Evolutionary conservation across 306 rosid species (phyloP).

Genomic region (Lathyrus oleraceus): DNA sequence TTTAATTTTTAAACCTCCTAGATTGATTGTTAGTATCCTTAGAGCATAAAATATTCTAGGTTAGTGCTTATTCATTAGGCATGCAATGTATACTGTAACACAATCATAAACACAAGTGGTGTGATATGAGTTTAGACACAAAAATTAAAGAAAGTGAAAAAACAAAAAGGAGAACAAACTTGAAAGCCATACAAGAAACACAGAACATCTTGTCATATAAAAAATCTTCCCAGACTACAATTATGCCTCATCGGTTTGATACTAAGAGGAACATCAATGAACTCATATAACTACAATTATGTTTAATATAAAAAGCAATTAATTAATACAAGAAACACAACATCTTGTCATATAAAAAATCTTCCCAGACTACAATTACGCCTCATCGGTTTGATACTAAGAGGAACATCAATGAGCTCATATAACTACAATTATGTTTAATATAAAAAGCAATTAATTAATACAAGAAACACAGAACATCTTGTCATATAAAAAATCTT

Average conservation of each 20-base stretch:
- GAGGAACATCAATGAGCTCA: background rate
- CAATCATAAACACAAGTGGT: too few relatives aligned
- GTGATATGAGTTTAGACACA: too few relatives aligned
- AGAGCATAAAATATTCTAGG: too few relatives aligned
- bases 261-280: background rate
- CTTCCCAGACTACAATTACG: background rate
- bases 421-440: background rate
- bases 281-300: background rate
- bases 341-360: background rate
- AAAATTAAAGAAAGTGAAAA: too few relatives aligned
- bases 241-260: background rate
- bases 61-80: too few relatives aligned
- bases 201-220: background rate
- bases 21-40: too few relatives aligned
- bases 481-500: background rate
- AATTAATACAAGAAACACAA: background rate
- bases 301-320: background rate
- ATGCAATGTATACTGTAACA: too few relatives aligned
- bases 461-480: background rate
- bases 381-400: background rate
- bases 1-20: too few relatives aligned
- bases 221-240: background rate
- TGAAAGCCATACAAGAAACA: background rate
- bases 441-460: conserved; percentile 7
- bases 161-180: background rate